A percentile compares a stretch with the other conserved stretches of the same genome.
These are phyloP conservation scores for Phytophthora tubulina DNA, from an alignment of 352 stramenopile genomes.

Conservation along the genomic window DNA sequence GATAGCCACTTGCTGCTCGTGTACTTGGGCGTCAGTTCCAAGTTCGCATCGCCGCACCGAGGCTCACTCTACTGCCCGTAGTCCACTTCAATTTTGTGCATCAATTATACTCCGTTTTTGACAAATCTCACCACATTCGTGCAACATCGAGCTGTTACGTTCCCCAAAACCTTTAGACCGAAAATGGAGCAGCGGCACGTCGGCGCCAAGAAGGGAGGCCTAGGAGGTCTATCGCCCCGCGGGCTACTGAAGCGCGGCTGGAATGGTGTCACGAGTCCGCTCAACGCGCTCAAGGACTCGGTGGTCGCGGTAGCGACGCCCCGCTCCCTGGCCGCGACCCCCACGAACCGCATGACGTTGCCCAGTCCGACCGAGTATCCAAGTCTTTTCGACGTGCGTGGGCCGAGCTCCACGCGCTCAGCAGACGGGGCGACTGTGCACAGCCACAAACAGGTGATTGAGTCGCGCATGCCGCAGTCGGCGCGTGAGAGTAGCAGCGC, in stretches of 20 bases:
- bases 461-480: conserved; percentile 43
- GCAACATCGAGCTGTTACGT: conserved; percentile 29
- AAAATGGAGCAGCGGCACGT: conserved; percentile 38
- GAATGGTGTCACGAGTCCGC: conserved; percentile 69
- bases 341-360: conserved; percentile 45
- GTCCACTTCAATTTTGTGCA: conserved; percentile 15
- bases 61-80: conserved; percentile 40
- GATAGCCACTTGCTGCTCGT: conserved; percentile 33
- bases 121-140: conserved; percentile 4
- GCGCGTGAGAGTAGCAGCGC: conserved; percentile 42
- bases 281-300: conserved; percentile 73
- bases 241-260: conserved; percentile 75
- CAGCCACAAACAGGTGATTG: conserved; percentile 29
- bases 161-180: conserved; percentile 22
- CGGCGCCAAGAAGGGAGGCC: conserved; percentile 44
- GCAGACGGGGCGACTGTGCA: conserved; percentile 29
- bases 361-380: conserved; percentile 73
- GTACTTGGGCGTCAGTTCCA: conserved; percentile 40
- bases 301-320: conserved; percentile 59
- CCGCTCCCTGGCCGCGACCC: conserved; percentile 48
- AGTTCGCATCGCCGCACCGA: conserved; percentile 30
- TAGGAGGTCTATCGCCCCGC: conserved; percentile 58
- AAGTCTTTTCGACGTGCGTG: conserved; percentile 75
- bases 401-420: conserved; percentile 53
- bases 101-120: conserved; percentile 2